A percentile compares a stretch with the other conserved stretches of the same genome.
These are phyloP conservation scores for Westerdykella sp. DNA, from an alignment of 2,329 filamentous ascomycete species.

Conservation along the genomic window DNA sequence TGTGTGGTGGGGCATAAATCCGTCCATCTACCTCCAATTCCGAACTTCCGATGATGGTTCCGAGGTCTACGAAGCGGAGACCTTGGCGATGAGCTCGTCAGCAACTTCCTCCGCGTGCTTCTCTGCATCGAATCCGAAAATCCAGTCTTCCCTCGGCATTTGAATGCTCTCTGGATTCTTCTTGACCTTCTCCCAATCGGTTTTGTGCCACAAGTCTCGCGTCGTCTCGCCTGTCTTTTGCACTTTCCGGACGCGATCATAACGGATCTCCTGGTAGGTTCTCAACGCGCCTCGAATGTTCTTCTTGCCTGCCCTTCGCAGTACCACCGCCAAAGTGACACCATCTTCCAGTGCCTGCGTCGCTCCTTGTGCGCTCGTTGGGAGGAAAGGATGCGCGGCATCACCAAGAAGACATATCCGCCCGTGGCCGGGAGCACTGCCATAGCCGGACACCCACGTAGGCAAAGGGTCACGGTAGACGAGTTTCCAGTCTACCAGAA, in stretches of 20 bases:
- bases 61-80: not conserved
- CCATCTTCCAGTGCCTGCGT: constrained; percentile 51
- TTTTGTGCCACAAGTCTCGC: constrained; percentile 32
- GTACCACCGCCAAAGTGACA: constrained; percentile 23
- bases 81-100: constrained; percentile 22
- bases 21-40: constrained; percentile 15
- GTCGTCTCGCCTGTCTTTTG: constrained; percentile 33
- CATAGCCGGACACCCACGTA: constrained; percentile 48
- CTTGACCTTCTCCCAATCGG: constrained; percentile 32
- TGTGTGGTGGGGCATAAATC: constrained; percentile 21
- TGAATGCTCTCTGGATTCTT: constrained; percentile 23
- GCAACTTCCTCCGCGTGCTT: constrained; percentile 25
- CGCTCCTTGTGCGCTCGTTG: constrained; percentile 49
- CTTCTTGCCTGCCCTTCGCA: constrained; percentile 22
- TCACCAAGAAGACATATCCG: constrained; percentile 49
- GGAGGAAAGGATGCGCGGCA: constrained; percentile 50
- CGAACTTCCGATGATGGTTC: constrained; percentile 2
- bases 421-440: constrained; percentile 28
- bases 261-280: constrained; percentile 32
- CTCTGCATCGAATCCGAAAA: constrained; percentile 28
- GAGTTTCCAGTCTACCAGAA: constrained; percentile 50
- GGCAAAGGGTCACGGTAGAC: constrained; percentile 50
- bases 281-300: constrained; percentile 25
- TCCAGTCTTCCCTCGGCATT: constrained; percentile 30
- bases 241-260: constrained; percentile 28